Evolutionary conservation across 2,329 filamentous ascomycete genomes (phyloP).

Genomic region (Microdochium trichocladiopsis): DNA sequence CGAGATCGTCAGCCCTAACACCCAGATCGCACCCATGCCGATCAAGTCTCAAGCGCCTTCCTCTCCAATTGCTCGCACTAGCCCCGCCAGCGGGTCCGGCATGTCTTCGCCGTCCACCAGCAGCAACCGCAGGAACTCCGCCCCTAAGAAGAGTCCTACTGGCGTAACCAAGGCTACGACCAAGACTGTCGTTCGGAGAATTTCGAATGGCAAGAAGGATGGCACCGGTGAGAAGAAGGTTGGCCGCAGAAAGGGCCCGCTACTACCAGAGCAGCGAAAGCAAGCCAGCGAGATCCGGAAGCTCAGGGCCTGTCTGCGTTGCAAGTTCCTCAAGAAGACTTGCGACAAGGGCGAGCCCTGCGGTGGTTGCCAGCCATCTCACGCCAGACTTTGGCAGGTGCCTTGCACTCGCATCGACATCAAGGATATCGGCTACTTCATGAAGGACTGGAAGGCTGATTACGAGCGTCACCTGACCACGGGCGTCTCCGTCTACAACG

Average conservation of each 20-base stretch:
- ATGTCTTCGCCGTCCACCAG: slow-evolving; percentile 55
- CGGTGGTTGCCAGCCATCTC: slow-evolving; percentile 88
- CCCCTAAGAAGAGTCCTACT: slow-evolving; percentile 68
- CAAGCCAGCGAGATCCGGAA: slow-evolving; percentile 97
- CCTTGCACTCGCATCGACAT: slow-evolving; percentile 97
- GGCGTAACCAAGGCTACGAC: slow-evolving; percentile 66
- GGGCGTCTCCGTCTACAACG: slow-evolving; percentile 87
- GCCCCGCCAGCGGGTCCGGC: slow-evolving; percentile 54
- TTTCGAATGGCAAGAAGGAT: slow-evolving; percentile 71
- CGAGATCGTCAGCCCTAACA: slow-evolving; percentile 59
- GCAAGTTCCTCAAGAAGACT: slow-evolving; percentile 99
- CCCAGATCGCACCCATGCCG: slow-evolving; percentile 60
- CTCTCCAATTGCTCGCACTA: slow-evolving; percentile 42
- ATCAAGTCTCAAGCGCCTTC: slow-evolving; percentile 54
- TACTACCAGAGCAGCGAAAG: slow-evolving; percentile 89
- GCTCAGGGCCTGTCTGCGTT: slow-evolving; percentile 84
- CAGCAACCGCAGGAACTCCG: slow-evolving; percentile 60
- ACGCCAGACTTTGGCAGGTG: slow-evolving; percentile 93
- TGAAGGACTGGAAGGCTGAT: slow-evolving; percentile 99
- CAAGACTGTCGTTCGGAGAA: slow-evolving; percentile 69
- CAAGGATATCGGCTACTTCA: slow-evolving; percentile 96
- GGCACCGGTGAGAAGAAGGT: slow-evolving; percentile 80
- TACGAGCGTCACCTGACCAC: slow-evolving; percentile 85
- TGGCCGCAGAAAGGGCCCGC: slow-evolving; percentile 79
- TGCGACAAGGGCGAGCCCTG: slow-evolving; percentile 97